Percentiles rank a stretch among this genome's conserved stretches.
These are phyloP conservation scores for Pleurotus salmoneostramineus DNA, from an alignment of 768 basidiomycete species.

Conservation along the genomic window DNA sequence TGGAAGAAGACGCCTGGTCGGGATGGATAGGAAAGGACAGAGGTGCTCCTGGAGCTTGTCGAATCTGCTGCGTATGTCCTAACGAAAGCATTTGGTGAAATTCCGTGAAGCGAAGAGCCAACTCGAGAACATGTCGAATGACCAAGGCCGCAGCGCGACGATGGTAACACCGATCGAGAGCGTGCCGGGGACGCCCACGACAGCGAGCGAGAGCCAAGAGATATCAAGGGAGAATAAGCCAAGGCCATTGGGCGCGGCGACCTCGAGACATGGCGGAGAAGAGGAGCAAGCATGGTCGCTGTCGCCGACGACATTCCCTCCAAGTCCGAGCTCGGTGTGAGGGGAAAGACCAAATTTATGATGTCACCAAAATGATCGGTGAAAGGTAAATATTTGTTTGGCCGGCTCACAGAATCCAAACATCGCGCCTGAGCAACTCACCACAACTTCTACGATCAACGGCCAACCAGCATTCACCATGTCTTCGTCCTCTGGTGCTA, in stretches of 20 bases:
- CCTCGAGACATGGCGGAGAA: too few relatives aligned
- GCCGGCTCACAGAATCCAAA: neutral
- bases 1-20: conserved; percentile 73
- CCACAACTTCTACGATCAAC: neutral
- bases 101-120: too few relatives aligned
- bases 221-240: too few relatives aligned
- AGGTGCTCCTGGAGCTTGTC: neutral
- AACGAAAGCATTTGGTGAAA: neutral
- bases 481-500: conserved; percentile 26
- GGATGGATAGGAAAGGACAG: conserved; percentile 42
- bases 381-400: neutral
- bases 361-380: neutral
- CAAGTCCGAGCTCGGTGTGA: neutral
- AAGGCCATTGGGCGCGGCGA: too few relatives aligned
- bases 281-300: too few relatives aligned
- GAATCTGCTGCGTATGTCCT: neutral
- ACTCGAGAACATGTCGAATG: too few relatives aligned
- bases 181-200: too few relatives aligned
- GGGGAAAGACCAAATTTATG: neutral
- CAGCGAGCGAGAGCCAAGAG: too few relatives aligned
- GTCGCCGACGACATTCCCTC: too few relatives aligned
- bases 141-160: too few relatives aligned
- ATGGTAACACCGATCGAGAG: too few relatives aligned
- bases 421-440: neutral
- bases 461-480: neutral